phyloP scores from a whole-genome alignment of 768 basidiomycete species.

The Tylopilus intermedius region DNA sequence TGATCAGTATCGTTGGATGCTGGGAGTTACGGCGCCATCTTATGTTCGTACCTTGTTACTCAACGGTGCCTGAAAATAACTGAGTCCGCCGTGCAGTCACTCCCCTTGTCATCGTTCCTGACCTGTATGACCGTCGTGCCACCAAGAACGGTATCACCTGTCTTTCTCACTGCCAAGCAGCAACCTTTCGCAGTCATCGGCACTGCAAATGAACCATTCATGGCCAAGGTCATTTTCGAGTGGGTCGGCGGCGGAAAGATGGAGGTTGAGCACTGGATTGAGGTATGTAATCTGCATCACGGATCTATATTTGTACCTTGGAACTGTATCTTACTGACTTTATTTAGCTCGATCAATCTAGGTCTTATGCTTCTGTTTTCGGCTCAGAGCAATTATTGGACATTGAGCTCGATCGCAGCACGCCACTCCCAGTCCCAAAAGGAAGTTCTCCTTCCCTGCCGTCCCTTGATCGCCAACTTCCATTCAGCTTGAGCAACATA shows the following conservation, averaged over 20 bases:
- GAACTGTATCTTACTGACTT: not conserved
- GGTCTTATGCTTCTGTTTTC: slow-evolving; percentile 29
- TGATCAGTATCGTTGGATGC: slow-evolving; percentile 46
- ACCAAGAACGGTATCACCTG: slow-evolving; percentile 28
- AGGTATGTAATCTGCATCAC: slow-evolving; percentile 31
- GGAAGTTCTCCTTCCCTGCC: slow-evolving; percentile 22
- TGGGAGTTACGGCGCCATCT: slow-evolving; percentile 41
- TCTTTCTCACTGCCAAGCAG: slow-evolving; percentile 30
- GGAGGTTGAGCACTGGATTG: slow-evolving; percentile 50
- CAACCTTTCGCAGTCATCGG: slow-evolving; percentile 40
- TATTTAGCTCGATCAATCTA: slow-evolving; percentile 42
- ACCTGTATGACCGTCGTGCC: slow-evolving; percentile 36
- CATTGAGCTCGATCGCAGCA: slow-evolving; percentile 43
- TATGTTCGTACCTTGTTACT: slow-evolving; percentile 35
- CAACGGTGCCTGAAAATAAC: not conserved
- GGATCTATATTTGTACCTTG: not conserved
- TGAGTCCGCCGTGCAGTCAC: slow-evolving; percentile 17
- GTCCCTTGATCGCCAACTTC: slow-evolving; percentile 24
- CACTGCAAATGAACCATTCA: slow-evolving; percentile 42
- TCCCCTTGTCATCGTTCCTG: slow-evolving; percentile 31
- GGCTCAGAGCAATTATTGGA: slow-evolving; percentile 51
- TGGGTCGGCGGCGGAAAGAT: slow-evolving; percentile 42
- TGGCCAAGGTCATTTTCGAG: slow-evolving; percentile 37
- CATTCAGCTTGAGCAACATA: not conserved
- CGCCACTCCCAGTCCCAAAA: slow-evolving; percentile 30